Base-by-base conservation (phyloP, 176 grass and related monocot species). In the Eleusine indica region DNA sequence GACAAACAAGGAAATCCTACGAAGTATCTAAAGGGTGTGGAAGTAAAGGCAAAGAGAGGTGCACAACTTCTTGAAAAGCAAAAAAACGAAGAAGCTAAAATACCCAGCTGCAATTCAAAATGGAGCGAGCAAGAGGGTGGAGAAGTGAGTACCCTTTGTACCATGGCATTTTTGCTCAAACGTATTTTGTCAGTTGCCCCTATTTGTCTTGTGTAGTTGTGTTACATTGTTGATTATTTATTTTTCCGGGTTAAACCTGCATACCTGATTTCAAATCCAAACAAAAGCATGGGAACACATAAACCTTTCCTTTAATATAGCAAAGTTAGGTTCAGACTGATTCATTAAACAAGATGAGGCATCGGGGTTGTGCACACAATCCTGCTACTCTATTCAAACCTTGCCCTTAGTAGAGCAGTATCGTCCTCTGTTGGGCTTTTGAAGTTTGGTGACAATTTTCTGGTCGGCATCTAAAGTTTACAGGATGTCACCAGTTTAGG, bases 51-150 rank as follows among this genome's bases (percentile, higher is more conserved):
- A 81, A 96, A 94, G 82, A 89, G 91, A 82, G 96, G 96, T 42
- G 91, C 96, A 49, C 96, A 96, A 25, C 91, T 98, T 82, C 80
- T 96, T 75, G 96, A 96, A 86, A 95, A 94, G 82, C 89, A 95
- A 35, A 96, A 98, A 85, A 80, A 25, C 7, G 93, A 96, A 84
- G 91, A 95, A 77, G 89, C 89, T 69, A 96, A 90, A 91, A 92
- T 96, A 67, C 93, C 96, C 11, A 85, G 75, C 78, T 98, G 93
- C 78, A 98, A 95, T 65, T 98, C 96, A 54, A 98, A 77, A 87
- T 98, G 96, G 96, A 98, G 96, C 35, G 77, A 96, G 58, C 89
- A 86, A 71, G 91, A 96, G 28, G 96, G 96, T 28, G 96, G 93
- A 62, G 77, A 91, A 92, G 96, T 98, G 91, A 61, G 78, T 71